Conservation (phyloP, 345 rosid species). For the Cardiospermum halicacabum region DNA sequence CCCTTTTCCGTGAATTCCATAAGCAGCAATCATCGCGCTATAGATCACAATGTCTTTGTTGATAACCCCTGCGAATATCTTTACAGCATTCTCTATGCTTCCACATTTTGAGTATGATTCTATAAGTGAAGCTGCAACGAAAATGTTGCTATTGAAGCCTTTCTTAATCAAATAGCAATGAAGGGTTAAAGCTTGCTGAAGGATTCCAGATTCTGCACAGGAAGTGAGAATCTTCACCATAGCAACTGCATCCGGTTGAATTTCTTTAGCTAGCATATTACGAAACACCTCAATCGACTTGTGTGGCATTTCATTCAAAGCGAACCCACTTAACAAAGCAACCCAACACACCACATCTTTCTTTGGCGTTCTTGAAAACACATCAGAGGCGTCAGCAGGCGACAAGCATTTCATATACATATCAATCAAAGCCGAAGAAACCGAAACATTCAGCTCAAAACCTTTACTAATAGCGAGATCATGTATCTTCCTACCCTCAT, state of each 20-base stretch:
- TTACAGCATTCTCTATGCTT: constrained; percentile 31
- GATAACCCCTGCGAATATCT: constrained; percentile 32
- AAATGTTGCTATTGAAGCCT: constrained; percentile 38
- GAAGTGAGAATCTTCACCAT: constrained; percentile 51
- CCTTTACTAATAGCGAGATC: constrained; percentile 35
- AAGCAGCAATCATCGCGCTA: constrained; percentile 57
- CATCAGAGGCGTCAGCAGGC: constrained; percentile 39
- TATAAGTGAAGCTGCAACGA: constrained; percentile 43
- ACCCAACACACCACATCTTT: constrained; percentile 63
- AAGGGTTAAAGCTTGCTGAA: constrained; percentile 47
- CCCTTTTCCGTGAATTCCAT: constrained; percentile 49
- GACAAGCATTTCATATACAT: constrained; percentile 60
- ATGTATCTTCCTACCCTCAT: constrained; percentile 44
- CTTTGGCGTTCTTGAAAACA: constrained; percentile 38
- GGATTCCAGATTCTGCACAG: constrained; percentile 45
- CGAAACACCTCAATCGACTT: constrained; percentile 35
- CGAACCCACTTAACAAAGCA: constrained; percentile 49
- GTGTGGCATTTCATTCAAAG: constrained; percentile 43
- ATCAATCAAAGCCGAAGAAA: constrained; percentile 49
- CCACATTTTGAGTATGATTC: constrained; percentile 62
- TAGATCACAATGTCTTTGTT: constrained; percentile 49
- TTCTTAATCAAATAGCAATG: constrained; percentile 39
- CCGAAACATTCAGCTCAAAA: constrained; percentile 33
- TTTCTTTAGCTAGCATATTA: constrained; percentile 36
- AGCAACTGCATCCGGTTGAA: constrained; percentile 49